phyloP scores from a whole-genome alignment of 129 eudicot species.

The Arctium lappa region DNA sequence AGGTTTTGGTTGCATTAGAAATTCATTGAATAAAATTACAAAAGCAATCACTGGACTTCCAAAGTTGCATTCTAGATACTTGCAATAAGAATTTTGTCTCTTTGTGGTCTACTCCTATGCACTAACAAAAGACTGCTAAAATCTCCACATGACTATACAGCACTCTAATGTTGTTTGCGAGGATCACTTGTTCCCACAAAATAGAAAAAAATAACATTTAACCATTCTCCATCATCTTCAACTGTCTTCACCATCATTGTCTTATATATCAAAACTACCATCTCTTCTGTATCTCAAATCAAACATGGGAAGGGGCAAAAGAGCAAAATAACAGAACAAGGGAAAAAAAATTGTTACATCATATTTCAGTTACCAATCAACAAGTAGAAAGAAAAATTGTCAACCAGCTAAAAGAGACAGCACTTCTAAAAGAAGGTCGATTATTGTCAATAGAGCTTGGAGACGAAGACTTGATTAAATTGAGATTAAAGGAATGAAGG shows the following conservation, averaged over 20 bases:
- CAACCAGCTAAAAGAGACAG: neutral
- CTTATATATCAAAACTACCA: neutral
- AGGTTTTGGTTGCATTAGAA: neutral
- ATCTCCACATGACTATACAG: neutral
- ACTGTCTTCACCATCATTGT: too few species aligned
- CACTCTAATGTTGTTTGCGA: neutral
- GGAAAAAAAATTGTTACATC: too few species aligned
- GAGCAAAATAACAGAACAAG: neutral
- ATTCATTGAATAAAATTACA: neutral
- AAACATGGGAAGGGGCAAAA: neutral
- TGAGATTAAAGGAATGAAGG: neutral
- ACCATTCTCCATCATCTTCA: too few species aligned
- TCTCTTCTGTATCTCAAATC: neutral
- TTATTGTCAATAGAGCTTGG: too few species aligned
- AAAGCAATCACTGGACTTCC: neutral
- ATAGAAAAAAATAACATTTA: neutral
- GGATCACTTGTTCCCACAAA: neutral
- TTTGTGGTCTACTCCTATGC: neutral
- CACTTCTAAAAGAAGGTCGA: neutral
- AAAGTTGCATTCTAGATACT: neutral
- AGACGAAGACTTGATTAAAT: too few species aligned
- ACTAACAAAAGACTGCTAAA: neutral
- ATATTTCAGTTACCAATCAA: too few species aligned
- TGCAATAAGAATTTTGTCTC: neutral
- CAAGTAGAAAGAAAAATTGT: too few species aligned